phyloP scores from a whole-genome alignment of 257 asterid species.

The Salvia hispanica region DNA sequence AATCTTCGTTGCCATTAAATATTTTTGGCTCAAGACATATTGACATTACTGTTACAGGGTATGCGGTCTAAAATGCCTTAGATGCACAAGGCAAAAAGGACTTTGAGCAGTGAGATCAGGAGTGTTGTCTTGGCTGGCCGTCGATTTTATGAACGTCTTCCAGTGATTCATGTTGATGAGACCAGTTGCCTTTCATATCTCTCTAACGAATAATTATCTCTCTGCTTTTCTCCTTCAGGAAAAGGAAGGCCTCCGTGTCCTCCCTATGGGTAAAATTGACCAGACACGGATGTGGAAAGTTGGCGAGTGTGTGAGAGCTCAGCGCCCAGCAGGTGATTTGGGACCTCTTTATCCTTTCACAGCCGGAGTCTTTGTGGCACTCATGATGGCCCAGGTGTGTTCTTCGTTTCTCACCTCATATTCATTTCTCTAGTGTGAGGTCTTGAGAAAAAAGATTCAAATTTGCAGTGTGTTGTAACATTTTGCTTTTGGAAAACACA shows the following conservation, averaged over 20 bases:
- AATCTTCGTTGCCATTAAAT: background rate
- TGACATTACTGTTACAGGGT: slow-evolving; percentile 54
- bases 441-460: too few species aligned
- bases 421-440: too few species aligned
- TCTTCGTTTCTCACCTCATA: background rate
- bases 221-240: slow-evolving; percentile 54
- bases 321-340: slow-evolving; percentile 75
- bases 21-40: background rate
- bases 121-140: slow-evolving; percentile 98
- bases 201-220: background rate
- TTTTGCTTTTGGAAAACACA: slow-evolving; percentile 37
- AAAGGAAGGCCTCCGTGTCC: slow-evolving; percentile 85
- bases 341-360: slow-evolving; percentile 92
- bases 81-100: slow-evolving; percentile 78
- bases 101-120: slow-evolving; percentile 88
- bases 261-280: slow-evolving; percentile 96
- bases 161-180: background rate
- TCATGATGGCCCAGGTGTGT: slow-evolving; percentile 90
- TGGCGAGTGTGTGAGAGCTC: slow-evolving; percentile 77
- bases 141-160: slow-evolving; percentile 70
- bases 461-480: too few species aligned
- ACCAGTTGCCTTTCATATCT: background rate
- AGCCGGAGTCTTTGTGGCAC: slow-evolving; percentile 89
- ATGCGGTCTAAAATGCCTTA: slow-evolving; percentile 79
- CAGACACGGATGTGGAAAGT: slow-evolving; percentile 93